Percentiles rank a stretch among this genome's conserved stretches.
phyloP scores from a whole-genome alignment of 2,329 filamentous ascomycete genomes.

The Aspergillus niger region DNA sequence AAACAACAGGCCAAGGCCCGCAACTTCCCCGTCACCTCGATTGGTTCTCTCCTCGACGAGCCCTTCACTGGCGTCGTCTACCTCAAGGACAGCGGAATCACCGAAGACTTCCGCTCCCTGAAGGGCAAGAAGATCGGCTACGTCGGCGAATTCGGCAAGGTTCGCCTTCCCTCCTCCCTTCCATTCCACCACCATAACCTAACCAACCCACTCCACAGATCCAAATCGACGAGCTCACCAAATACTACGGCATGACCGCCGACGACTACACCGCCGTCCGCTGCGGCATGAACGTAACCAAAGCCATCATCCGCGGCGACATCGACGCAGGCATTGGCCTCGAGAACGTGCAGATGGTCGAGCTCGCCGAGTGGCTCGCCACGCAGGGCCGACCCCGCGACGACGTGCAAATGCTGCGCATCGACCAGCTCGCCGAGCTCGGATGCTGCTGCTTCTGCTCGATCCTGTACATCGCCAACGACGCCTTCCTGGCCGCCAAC shows the following conservation, averaged over 20 bases:
- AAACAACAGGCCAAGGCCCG: slow-evolving; percentile 67
- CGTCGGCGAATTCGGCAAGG: slow-evolving; percentile 76
- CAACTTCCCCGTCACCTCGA: slow-evolving; percentile 70
- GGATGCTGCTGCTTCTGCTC: slow-evolving; percentile 85
- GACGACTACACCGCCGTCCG: slow-evolving; percentile 74
- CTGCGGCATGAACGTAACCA: slow-evolving; percentile 79
- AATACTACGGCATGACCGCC: slow-evolving; percentile 73
- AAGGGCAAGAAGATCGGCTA: slow-evolving; percentile 78
- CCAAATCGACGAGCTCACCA: slow-evolving; percentile 78
- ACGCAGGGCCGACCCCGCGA: slow-evolving; percentile 61
- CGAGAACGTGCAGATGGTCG: slow-evolving; percentile 82
- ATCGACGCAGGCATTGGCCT: slow-evolving; percentile 77
- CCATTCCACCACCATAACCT: background rate
- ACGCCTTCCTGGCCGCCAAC: slow-evolving; percentile 66
- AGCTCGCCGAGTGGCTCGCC: slow-evolving; percentile 74
- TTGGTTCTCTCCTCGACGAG: slow-evolving; percentile 75
- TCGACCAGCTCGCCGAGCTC: slow-evolving; percentile 76
- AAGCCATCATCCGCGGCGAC: slow-evolving; percentile 70
- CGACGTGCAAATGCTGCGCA: slow-evolving; percentile 78
- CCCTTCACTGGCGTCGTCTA: slow-evolving; percentile 80
- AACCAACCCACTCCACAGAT: slow-evolving; percentile 51
- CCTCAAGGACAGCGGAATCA: slow-evolving; percentile 73
- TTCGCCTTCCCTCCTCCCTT: slow-evolving; percentile 20
- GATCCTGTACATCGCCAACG: slow-evolving; percentile 79
- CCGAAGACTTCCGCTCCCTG: slow-evolving; percentile 71